phyloP scores from a whole-genome alignment of 805 yeast genomes.

The Ogataea saltuana region DNA sequence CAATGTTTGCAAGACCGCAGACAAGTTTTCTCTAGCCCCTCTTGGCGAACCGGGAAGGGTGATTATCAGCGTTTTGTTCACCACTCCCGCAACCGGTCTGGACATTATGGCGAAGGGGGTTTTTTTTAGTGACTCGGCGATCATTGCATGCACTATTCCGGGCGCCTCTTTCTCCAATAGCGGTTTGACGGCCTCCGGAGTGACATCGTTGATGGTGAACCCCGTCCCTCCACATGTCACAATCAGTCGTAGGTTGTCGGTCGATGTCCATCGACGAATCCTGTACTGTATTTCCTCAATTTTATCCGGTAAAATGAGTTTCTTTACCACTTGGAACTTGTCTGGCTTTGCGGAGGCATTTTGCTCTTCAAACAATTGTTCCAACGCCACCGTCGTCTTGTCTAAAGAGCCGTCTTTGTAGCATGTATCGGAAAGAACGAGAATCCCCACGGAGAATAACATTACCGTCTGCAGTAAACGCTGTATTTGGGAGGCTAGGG shows the following conservation, averaged over 20 bases:
- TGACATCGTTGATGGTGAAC: slow-evolving; percentile 43
- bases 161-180: slow-evolving; percentile 47
- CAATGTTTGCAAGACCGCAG: slow-evolving; percentile 39
- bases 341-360: slow-evolving; percentile 8
- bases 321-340: slow-evolving; percentile 13
- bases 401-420: slow-evolving; percentile 35
- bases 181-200: slow-evolving; percentile 52
- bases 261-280: slow-evolving; percentile 31
- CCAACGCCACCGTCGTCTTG: slow-evolving; percentile 34
- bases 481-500: no score
- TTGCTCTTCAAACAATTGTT: slow-evolving; percentile 15
- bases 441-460: slow-evolving; percentile 34
- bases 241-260: slow-evolving; percentile 32
- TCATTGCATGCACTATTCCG: slow-evolving; percentile 51
- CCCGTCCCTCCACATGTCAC: slow-evolving; percentile 60
- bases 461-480: slow-evolving; percentile 8
- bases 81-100: slow-evolving; percentile 52
- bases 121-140: slow-evolving; percentile 40
- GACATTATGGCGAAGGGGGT: slow-evolving; percentile 52
- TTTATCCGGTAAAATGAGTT: slow-evolving; percentile 40
- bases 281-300: slow-evolving; percentile 32
- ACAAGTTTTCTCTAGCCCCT: slow-evolving; percentile 47
- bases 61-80: slow-evolving; percentile 38
- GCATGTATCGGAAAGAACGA: slow-evolving; percentile 47
- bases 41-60: slow-evolving; percentile 56